Evolutionary conservation across 768 basidiomycete genomes (phyloP).

Genomic region (Mycena sanguinolenta): DNA sequence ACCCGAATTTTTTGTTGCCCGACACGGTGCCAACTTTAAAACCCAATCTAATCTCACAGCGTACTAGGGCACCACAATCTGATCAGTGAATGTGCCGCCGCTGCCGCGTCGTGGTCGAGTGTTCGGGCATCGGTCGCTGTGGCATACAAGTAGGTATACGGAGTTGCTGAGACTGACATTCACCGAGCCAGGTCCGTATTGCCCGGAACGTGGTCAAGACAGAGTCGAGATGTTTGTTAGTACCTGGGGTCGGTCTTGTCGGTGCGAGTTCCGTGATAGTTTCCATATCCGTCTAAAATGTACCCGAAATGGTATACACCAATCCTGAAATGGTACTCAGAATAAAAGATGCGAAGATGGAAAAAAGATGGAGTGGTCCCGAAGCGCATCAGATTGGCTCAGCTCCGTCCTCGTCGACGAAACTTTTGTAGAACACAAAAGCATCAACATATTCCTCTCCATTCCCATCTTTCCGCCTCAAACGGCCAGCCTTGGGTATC

Average conservation of each 20-base stretch:
- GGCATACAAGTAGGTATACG: conserved; percentile 10
- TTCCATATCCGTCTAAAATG: background rate
- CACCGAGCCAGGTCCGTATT: conserved; percentile 34
- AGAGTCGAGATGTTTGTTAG: conserved; percentile 1
- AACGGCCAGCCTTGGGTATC: conserved; percentile 82
- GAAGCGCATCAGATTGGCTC: background rate
- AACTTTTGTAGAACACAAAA: conserved; percentile 86
- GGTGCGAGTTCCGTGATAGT: conserved; percentile 8
- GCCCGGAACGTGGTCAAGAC: background rate
- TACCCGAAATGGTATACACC: background rate
- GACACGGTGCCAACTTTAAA: conserved; percentile 24
- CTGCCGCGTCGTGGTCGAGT: conserved; percentile 1
- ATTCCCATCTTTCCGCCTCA: conserved; percentile 73
- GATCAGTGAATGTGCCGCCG: background rate
- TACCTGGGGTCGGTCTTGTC: conserved; percentile 1
- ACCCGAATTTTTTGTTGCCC: background rate
- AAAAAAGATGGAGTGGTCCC: no score
- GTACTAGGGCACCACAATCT: conserved; percentile 3
- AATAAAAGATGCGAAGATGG: conserved; percentile 7
- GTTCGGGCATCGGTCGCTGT: conserved; percentile 8
- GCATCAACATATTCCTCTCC: conserved; percentile 94
- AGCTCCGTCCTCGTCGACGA: conserved; percentile 54
- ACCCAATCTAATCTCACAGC: conserved; percentile 28
- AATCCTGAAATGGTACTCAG: conserved; percentile 29
- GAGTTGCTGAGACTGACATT: conserved; percentile 14